Evolutionary conservation across 2,329 filamentous ascomycete genomes (phyloP).

Genomic region (Fusarium chuoi): DNA sequence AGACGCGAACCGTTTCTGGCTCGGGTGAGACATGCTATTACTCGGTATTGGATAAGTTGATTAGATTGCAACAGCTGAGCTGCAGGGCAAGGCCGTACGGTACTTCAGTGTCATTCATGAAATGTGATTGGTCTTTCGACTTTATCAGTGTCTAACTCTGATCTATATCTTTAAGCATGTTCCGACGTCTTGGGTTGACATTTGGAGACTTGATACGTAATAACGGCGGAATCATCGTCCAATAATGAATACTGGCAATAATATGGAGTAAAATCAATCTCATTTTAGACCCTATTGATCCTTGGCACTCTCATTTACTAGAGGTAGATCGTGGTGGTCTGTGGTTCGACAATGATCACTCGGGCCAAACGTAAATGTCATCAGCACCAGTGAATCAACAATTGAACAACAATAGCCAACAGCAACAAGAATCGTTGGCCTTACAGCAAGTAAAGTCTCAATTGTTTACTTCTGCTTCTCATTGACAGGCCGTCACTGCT

Average conservation of each 20-base stretch:
- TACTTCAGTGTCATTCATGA: slow-evolving; percentile 15
- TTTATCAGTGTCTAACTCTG: not conserved
- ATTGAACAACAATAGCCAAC: not conserved
- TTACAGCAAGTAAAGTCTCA: not conserved
- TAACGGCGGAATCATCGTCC: not conserved
- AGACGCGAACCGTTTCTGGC: not conserved
- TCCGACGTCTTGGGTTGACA: not conserved
- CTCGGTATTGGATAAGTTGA: not conserved
- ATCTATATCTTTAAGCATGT: not conserved
- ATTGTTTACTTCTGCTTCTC: not conserved
- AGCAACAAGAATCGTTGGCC: not conserved
- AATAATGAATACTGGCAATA: not conserved
- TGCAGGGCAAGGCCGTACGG: not conserved
- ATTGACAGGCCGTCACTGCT: not conserved
- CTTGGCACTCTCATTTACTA: slow-evolving; percentile 12
- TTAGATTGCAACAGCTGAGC: not conserved
- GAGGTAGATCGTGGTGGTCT: not conserved
- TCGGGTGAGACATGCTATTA: not conserved
- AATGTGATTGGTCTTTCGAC: slow-evolving; percentile 8
- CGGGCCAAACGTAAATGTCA: not conserved
- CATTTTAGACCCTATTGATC: slow-evolving; percentile 17
- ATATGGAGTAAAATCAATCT: slow-evolving; percentile 18
- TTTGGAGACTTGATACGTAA: rapidly evolving
- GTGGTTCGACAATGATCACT: not conserved
- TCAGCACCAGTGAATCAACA: not conserved